These are phyloP conservation scores for Aquanectria penicillioides DNA, from an alignment of 2,329 filamentous ascomycete genomes.

Conservation along the genomic window DNA sequence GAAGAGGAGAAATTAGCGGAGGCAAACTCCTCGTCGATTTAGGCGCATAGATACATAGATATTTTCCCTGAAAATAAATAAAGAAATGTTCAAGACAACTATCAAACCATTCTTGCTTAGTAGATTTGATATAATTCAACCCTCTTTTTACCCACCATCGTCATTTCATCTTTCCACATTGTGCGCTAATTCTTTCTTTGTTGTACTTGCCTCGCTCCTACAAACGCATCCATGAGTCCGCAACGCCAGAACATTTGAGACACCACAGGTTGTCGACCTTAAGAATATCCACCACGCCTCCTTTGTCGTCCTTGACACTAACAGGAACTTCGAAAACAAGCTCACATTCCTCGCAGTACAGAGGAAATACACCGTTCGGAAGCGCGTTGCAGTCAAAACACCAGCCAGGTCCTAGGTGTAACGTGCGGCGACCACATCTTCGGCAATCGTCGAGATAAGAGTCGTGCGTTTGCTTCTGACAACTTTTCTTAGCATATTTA, in stretches of 20 bases:
- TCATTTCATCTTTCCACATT: no score
- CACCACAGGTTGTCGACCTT: conserved; percentile 34
- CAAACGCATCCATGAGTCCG: conserved; percentile 23
- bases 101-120: no score
- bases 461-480: conserved; percentile 7
- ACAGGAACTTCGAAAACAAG: conserved; percentile 13
- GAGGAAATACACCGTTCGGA: not conserved
- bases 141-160: not conserved
- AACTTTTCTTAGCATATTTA: no score
- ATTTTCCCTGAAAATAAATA: not conserved
- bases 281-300: conserved; percentile 26
- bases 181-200: no score
- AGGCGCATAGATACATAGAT: not conserved
- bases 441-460: conserved; percentile 15
- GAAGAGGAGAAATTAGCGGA: conserved; percentile 72
- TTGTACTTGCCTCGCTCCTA: not conserved
- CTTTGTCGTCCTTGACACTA: conserved; percentile 20
- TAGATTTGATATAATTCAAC: no score
- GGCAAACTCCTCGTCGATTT: conserved; percentile 71
- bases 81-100: not conserved
- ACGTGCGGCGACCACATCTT: conserved; percentile 8
- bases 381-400: conserved; percentile 25
- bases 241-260: conserved; percentile 18
- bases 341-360: conserved; percentile 28
- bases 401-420: conserved; percentile 36